phyloP scores from a whole-genome alignment of 352 stramenopile species.

The Globisporangium radiosum region DNA sequence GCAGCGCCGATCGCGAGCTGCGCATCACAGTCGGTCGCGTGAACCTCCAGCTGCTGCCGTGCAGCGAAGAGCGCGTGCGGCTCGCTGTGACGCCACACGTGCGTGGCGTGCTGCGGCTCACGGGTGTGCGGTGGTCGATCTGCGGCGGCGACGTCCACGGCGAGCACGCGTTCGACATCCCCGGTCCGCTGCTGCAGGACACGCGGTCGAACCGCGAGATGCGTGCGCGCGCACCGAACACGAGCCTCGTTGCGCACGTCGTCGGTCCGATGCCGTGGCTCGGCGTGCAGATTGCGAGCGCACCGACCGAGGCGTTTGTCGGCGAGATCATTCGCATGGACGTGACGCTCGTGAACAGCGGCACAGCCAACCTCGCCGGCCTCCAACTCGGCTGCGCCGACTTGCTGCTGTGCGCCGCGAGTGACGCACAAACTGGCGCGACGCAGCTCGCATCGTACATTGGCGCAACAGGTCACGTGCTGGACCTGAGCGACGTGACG shows the following conservation, averaged over 20 bases:
- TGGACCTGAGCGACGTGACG: constrained; percentile 42
- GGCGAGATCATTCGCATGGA: constrained; percentile 60
- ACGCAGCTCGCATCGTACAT: constrained; percentile 39
- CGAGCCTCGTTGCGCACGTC: constrained; percentile 66
- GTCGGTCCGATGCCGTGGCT: constrained; percentile 77
- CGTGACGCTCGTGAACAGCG: constrained; percentile 48
- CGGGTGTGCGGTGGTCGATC: constrained; percentile 77
- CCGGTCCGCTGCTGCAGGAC: constrained; percentile 73
- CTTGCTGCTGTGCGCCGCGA: constrained; percentile 46
- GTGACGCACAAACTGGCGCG: neutral
- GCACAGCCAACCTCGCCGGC: constrained; percentile 35
- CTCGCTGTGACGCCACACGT: constrained; percentile 56
- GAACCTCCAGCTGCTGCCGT: constrained; percentile 69
- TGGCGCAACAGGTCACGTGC: constrained; percentile 56
- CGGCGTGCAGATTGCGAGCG: constrained; percentile 50
- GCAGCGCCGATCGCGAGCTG: constrained; percentile 8
- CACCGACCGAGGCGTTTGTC: constrained; percentile 37
- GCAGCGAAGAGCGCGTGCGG: constrained; percentile 68
- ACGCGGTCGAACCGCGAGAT: constrained; percentile 67
- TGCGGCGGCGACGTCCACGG: constrained; percentile 75
- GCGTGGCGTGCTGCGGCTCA: constrained; percentile 52
- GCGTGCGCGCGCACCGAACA: constrained; percentile 66
- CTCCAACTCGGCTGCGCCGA: constrained; percentile 67
- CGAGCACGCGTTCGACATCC: constrained; percentile 78
- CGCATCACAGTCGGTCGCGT: constrained; percentile 58